Conservation (phyloP, 2,329 filamentous ascomycete genomes). For the Aspergillus tamarii region DNA sequence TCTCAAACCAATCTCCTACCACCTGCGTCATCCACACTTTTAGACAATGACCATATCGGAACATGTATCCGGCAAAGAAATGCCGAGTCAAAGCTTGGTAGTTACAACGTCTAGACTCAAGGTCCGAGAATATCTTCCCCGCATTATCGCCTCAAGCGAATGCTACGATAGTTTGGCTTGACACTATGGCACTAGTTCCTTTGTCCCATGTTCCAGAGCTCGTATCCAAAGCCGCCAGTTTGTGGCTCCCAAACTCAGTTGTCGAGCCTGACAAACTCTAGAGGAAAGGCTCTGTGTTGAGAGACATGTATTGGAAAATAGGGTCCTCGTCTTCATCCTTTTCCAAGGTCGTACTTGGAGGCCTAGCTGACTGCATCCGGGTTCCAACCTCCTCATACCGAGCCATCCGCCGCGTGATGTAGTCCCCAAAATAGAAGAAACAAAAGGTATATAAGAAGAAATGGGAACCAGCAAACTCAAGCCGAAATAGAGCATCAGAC, state of each 20-base stretch:
- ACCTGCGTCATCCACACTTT: background rate
- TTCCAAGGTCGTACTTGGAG: background rate
- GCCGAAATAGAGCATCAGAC: background rate
- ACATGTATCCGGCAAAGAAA: background rate
- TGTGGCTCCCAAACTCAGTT: background rate
- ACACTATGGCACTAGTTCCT: constrained; percentile 13
- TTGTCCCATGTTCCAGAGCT: constrained; percentile 26
- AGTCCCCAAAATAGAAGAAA: background rate
- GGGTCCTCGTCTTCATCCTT: background rate
- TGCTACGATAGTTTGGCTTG: background rate
- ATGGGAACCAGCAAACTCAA: background rate
- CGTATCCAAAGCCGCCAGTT: constrained; percentile 26
- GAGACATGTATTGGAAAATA: background rate
- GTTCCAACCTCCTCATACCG: background rate
- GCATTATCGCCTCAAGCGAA: background rate
- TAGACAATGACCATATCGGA: background rate
- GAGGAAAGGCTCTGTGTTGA: background rate
- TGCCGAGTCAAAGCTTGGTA: background rate
- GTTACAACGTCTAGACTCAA: background rate
- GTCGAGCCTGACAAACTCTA: background rate
- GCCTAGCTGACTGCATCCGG: background rate
- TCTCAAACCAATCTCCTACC: background rate
- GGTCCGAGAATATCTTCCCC: background rate
- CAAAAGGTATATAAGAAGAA: background rate
- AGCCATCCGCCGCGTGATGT: background rate